Evolutionary conservation across 352 stramenopile genomes (phyloP).

Genomic region (Globisporangium splendens): DNA sequence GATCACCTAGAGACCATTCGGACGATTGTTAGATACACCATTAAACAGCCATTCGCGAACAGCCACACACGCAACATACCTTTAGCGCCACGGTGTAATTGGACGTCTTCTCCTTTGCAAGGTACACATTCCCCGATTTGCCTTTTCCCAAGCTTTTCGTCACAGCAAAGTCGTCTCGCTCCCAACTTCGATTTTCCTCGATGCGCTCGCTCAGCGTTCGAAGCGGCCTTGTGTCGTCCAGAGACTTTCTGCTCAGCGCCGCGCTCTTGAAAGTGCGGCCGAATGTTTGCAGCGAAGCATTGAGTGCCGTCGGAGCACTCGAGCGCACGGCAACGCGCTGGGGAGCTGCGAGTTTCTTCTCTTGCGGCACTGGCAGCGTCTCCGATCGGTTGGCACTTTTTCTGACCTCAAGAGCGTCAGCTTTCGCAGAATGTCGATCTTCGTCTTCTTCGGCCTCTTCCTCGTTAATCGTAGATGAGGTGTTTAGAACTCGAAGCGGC

Average conservation of each 20-base stretch:
- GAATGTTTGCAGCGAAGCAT: constrained; percentile 16
- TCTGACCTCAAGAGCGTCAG: neutral
- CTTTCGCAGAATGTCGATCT: neutral
- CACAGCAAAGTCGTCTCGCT: constrained; percentile 74
- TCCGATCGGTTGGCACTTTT: constrained; percentile 5
- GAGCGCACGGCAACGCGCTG: constrained; percentile 38
- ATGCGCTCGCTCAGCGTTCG: constrained; percentile 47
- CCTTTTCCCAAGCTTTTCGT: constrained; percentile 80
- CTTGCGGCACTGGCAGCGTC: neutral
- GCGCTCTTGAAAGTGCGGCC: constrained; percentile 15
- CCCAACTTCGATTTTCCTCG: constrained; percentile 54
- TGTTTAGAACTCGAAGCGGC: constrained; percentile 25
- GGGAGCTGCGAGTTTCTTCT: constrained; percentile 18
- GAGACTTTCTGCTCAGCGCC: constrained; percentile 30
- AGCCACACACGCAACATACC: constrained; percentile 24
- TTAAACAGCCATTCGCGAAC: neutral
- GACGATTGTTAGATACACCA: neutral
- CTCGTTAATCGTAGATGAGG: constrained; percentile 14
- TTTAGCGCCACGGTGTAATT: constrained; percentile 76
- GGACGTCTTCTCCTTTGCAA: constrained; percentile 66
- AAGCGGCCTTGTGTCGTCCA: constrained; percentile 35
- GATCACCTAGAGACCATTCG: constrained; percentile 33
- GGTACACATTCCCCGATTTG: constrained; percentile 86
- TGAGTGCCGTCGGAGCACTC: constrained; percentile 11
- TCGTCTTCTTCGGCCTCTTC: constrained; percentile 15